Conservation (phyloP, 2,329 filamentous ascomycete species). For the Parasarocladium wereldwijsianum region DNA sequence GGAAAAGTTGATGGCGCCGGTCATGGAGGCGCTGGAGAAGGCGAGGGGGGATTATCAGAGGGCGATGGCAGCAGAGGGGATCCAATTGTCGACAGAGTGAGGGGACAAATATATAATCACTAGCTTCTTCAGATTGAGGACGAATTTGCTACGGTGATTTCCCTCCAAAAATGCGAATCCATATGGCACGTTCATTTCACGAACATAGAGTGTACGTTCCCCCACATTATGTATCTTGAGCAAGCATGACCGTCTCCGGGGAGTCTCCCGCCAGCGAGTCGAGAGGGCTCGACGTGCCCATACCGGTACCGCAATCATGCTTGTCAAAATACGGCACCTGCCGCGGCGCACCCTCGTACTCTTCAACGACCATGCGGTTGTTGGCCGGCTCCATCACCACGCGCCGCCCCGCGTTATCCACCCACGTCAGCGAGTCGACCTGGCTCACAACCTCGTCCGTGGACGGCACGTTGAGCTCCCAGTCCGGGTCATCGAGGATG, state of each 20-base stretch:
- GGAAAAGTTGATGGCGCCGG: constrained; percentile 60
- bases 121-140: too few relatives aligned
- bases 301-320: too few relatives aligned
- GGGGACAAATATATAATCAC: constrained; percentile 5
- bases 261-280: too few relatives aligned
- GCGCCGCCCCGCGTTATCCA: constrained; percentile 8
- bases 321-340: constrained; percentile 1
- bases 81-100: constrained; percentile 30
- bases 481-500: constrained; percentile 28
- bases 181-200: too few relatives aligned
- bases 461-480: constrained; percentile 22
- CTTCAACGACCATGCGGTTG: constrained; percentile 2
- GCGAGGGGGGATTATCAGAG: constrained; percentile 59
- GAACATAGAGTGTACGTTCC: too few relatives aligned
- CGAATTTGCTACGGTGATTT: too few relatives aligned
- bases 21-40: constrained; percentile 52
- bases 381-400: constrained; percentile 1
- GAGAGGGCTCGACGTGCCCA: too few relatives aligned
- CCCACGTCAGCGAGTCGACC: constrained; percentile 7
- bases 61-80: constrained; percentile 50
- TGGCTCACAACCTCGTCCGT: constrained; percentile 2
- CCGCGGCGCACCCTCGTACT: not conserved
- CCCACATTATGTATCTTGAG: too few relatives aligned
- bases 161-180: too few relatives aligned
- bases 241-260: too few relatives aligned